Conservation (phyloP, 345 rosid genomes). For the Barbarea vulgaris region DNA sequence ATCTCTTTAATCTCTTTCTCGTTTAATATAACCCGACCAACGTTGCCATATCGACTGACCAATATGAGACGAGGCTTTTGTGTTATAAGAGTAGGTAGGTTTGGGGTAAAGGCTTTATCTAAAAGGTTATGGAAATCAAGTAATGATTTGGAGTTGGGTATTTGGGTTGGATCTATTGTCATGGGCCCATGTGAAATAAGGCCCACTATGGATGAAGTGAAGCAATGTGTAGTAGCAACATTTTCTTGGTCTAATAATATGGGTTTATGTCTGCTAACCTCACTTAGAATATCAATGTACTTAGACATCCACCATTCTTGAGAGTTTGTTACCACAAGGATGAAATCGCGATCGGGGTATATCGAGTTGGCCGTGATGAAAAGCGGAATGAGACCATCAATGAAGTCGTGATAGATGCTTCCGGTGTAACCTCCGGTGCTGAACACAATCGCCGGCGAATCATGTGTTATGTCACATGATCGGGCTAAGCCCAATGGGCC, state of each 20-base stretch:
- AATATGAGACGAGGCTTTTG: conserved; percentile 36
- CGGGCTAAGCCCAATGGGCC: conserved; percentile 38
- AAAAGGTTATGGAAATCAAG: conserved; percentile 47
- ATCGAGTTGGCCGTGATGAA: conserved; percentile 54
- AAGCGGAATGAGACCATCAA: conserved; percentile 66
- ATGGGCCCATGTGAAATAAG: conserved; percentile 58
- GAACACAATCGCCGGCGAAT: conserved; percentile 57
- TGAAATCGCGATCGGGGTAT: conserved; percentile 46
- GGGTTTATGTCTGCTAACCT: conserved; percentile 51
- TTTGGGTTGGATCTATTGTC: conserved; percentile 36
- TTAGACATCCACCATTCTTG: conserved; percentile 65
- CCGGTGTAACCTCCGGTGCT: conserved; percentile 72
- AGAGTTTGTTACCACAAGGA: conserved; percentile 47
- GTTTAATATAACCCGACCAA: conserved; percentile 48
- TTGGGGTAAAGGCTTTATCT: conserved; percentile 41
- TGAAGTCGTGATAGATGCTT: conserved; percentile 66
- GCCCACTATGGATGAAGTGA: conserved; percentile 55
- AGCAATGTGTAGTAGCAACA: conserved; percentile 48
- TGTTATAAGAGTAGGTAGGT: not conserved
- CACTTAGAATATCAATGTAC: conserved; percentile 47
- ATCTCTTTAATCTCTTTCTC: conserved; percentile 28
- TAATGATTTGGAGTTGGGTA: conserved; percentile 46
- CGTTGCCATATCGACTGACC: conserved; percentile 25
- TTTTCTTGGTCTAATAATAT: conserved; percentile 45
- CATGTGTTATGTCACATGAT: conserved; percentile 42